Evolutionary conservation across 768 basidiomycete species (phyloP).

Genomic region (Suillus plorans): DNA sequence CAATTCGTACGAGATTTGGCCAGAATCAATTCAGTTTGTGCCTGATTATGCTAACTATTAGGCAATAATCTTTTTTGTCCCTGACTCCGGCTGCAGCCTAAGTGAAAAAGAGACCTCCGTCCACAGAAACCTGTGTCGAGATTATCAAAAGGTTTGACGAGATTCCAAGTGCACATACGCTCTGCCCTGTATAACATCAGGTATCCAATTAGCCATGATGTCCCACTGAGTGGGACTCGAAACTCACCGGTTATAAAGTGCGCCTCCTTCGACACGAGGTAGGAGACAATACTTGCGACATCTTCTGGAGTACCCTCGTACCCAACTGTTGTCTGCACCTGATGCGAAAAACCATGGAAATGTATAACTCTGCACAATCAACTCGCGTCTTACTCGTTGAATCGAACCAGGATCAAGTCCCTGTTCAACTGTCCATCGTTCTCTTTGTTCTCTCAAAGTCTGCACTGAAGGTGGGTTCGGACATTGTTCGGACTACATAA

Average conservation of each 20-base stretch:
- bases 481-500: neutral
- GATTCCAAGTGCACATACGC: neutral
- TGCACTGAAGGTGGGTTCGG: neutral
- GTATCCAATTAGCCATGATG: neutral
- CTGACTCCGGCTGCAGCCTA: neutral
- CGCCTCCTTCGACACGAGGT: slow-evolving; percentile 30
- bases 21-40: neutral
- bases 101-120: neutral
- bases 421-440: neutral
- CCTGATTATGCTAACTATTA: neutral
- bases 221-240: neutral
- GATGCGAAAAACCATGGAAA: neutral
- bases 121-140: neutral
- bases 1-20: neutral
- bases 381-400: neutral
- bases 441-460: neutral
- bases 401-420: neutral
- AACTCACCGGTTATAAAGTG: slow-evolving; percentile 28
- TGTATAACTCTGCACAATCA: neutral
- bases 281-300: slow-evolving; percentile 29
- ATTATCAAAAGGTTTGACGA: neutral
- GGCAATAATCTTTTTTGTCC: neutral
- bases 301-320: slow-evolving; percentile 18
- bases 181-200: neutral
- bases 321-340: slow-evolving; percentile 6